phyloP scores from a whole-genome alignment of 495 filamentous ascomycete species.

The Cudoniella acicularis region DNA sequence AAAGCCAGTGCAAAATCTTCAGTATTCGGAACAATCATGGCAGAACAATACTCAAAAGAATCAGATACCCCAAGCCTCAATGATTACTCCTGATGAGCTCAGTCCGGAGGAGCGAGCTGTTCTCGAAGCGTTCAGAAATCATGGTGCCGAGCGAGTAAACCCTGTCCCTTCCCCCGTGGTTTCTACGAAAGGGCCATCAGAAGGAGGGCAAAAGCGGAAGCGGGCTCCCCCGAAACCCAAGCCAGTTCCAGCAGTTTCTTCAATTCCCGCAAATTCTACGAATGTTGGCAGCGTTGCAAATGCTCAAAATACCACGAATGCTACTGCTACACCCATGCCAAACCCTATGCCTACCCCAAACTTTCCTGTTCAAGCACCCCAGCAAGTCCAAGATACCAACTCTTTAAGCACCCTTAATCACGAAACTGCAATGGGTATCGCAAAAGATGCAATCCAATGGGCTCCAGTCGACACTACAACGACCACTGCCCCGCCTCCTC shows the following conservation, averaged over 20 bases:
- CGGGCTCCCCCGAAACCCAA: constrained; percentile 21
- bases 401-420: background rate
- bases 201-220: constrained; percentile 20
- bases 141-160: constrained; percentile 11
- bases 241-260: background rate
- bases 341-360: background rate
- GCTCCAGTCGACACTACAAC: constrained; percentile 14
- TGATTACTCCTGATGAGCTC: constrained; percentile 17
- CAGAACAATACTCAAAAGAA: constrained; percentile 9
- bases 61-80: background rate
- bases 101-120: constrained; percentile 27
- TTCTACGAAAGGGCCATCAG: constrained; percentile 7
- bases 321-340: background rate
- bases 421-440: background rate
- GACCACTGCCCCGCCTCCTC: constrained; percentile 15
- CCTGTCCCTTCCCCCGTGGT: constrained; percentile 10
- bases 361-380: background rate
- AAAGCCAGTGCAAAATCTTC: constrained; percentile 6
- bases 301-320: background rate
- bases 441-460: constrained; percentile 22
- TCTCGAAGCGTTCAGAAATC: constrained; percentile 26
- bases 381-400: background rate
- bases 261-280: background rate
- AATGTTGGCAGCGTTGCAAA: background rate
- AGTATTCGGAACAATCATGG: constrained; percentile 18